phyloP scores from a whole-genome alignment of 2,329 filamentous ascomycete species.

The Colletotrichum sp. region DNA sequence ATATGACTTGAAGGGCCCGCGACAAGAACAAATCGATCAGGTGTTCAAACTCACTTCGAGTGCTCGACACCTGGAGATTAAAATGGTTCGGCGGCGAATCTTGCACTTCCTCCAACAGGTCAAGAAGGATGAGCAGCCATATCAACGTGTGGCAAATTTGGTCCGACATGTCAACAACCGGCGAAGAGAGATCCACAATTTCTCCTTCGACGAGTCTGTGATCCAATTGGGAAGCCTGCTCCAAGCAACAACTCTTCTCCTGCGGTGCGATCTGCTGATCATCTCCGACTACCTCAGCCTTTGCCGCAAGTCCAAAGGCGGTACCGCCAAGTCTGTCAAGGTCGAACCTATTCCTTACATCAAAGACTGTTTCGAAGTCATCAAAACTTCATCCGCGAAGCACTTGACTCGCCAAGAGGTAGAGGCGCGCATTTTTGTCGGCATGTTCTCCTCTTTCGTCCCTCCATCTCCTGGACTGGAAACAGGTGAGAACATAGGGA shows the following conservation, averaged over 20 bases:
- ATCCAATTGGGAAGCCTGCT: constrained; percentile 42
- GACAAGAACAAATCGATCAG: not conserved
- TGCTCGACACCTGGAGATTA: not conserved
- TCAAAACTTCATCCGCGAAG: constrained; percentile 37
- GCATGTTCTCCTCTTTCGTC: constrained; percentile 43
- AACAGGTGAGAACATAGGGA: no score
- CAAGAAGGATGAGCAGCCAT: constrained; percentile 51
- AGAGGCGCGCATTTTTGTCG: constrained; percentile 55
- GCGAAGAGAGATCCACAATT: constrained; percentile 26
- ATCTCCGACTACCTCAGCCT: constrained; percentile 41
- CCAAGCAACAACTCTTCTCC: constrained; percentile 44
- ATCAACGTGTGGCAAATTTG: constrained; percentile 48
- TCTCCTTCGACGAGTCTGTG: constrained; percentile 37
- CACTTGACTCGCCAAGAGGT: constrained; percentile 45
- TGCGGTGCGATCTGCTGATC: constrained; percentile 54
- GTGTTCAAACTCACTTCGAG: not conserved
- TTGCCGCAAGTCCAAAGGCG: not conserved
- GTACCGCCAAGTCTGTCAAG: constrained; percentile 12
- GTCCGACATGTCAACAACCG: constrained; percentile 41
- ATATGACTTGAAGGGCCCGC: not conserved
- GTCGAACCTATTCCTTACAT: constrained; percentile 35
- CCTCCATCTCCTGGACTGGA: no score
- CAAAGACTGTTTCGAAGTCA: constrained; percentile 42
- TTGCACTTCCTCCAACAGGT: constrained; percentile 32
- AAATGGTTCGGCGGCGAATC: constrained; percentile 17